phyloP scores from a whole-genome alignment of 2,329 filamentous ascomycete species.

The Neurospora sp. region DNA sequence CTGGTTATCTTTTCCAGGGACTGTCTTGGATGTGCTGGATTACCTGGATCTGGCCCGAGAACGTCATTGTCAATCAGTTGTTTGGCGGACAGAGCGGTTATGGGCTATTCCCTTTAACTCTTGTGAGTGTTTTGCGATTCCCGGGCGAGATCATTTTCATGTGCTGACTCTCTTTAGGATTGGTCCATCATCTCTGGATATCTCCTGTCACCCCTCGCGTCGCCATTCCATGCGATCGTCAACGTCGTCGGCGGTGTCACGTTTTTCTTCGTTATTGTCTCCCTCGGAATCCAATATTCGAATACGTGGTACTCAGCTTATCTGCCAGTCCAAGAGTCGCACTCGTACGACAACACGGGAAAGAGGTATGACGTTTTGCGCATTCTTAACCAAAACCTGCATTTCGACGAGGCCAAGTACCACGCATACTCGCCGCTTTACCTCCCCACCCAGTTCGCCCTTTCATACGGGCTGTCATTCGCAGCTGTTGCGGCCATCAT shows the following conservation, averaged over 20 bases:
- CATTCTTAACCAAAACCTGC: constrained; percentile 45
- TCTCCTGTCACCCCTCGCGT: constrained; percentile 37
- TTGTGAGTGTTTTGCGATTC: constrained; percentile 14
- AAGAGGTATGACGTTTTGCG: constrained; percentile 46
- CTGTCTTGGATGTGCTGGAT: constrained; percentile 34
- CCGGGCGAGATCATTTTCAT: neutral
- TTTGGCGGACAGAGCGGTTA: constrained; percentile 34
- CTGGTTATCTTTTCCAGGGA: constrained; percentile 44
- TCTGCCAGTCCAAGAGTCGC: constrained; percentile 49
- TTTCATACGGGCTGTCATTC: constrained; percentile 54
- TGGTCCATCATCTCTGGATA: constrained; percentile 37
- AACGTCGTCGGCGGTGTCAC: constrained; percentile 44
- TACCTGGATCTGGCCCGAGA: constrained; percentile 38
- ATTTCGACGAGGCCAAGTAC: constrained; percentile 53
- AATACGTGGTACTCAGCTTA: constrained; percentile 48
- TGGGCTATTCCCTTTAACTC: constrained; percentile 27
- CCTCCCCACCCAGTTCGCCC: constrained; percentile 50
- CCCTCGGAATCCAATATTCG: constrained; percentile 49
- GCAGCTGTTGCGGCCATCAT: constrained; percentile 55
- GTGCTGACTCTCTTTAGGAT: constrained; percentile 17
- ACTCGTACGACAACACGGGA: constrained; percentile 56
- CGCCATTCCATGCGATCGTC: constrained; percentile 45
- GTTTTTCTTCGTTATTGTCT: constrained; percentile 45
- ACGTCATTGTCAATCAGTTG: constrained; percentile 33
- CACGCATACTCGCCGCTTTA: constrained; percentile 55